Conservation (phyloP, 371 early-diverging fungal genomes). For the Batrachochytrium dendrobatidis region DNA sequence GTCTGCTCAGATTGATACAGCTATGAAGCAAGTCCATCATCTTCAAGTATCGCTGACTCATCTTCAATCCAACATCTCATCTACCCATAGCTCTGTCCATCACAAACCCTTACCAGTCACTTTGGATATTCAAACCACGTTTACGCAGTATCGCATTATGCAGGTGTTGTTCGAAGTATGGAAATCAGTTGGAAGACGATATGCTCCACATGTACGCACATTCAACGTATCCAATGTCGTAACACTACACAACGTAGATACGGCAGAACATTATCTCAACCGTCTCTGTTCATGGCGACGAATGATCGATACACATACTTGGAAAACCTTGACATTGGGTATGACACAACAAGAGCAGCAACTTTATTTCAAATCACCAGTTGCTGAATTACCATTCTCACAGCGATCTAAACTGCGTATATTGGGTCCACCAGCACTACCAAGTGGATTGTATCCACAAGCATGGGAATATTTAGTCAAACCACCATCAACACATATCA, state of each 20-base stretch:
- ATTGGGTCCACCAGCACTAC: neutral
- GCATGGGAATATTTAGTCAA: slow-evolving; percentile 9
- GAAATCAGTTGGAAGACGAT: slow-evolving; percentile 24
- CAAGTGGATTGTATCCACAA: neutral
- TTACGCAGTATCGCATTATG: slow-evolving; percentile 20
- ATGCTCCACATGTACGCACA: slow-evolving; percentile 14
- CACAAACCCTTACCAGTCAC: too few relatives aligned
- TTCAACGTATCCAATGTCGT: slow-evolving; percentile 21
- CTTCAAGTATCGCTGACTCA: too few relatives aligned
- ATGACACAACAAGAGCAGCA: too few relatives aligned
- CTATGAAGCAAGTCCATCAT: slow-evolving; percentile 11
- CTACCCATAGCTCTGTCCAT: too few relatives aligned
- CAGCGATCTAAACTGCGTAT: neutral
- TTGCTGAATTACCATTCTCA: neutral
- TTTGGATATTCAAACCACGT: slow-evolving; percentile 4
- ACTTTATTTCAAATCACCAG: too few relatives aligned
- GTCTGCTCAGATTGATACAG: slow-evolving; percentile 10
- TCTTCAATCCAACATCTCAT: too few relatives aligned
- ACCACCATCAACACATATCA: neutral
- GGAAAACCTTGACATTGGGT: too few relatives aligned
- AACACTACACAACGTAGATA: slow-evolving; percentile 6
- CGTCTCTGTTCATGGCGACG: slow-evolving; percentile 24
- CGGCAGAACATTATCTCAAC: slow-evolving; percentile 21
- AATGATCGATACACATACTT: slow-evolving; percentile 14
- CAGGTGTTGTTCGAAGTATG: slow-evolving; percentile 16